Evolutionary conservation across 257 asterid genomes (phyloP).

Genomic region (Nicotiana sylvestris): DNA sequence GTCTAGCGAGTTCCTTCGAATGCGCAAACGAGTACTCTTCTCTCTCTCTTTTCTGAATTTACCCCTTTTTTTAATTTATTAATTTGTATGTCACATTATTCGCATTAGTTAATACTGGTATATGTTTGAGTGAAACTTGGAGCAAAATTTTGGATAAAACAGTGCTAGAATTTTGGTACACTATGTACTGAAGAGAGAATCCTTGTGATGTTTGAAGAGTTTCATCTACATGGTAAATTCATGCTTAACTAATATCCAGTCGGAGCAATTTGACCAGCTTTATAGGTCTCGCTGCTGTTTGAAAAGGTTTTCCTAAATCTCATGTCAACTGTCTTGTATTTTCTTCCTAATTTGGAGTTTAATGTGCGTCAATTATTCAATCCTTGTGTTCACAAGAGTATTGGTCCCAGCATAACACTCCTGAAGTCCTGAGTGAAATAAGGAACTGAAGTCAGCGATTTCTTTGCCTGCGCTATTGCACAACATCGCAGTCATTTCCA

Average conservation of each 20-base stretch:
- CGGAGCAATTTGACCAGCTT: neutral
- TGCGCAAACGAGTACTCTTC: conserved; percentile 74
- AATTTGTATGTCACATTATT: neutral
- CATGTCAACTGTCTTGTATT: neutral
- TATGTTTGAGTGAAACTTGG: neutral
- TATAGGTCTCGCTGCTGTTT: neutral
- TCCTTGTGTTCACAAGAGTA: neutral
- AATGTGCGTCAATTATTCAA: neutral
- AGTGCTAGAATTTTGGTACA: neutral
- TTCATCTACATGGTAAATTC: neutral
- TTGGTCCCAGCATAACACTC: neutral
- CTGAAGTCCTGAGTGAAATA: neutral
- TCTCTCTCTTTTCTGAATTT: neutral
- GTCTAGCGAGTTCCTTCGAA: conserved; percentile 79
- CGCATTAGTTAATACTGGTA: neutral
- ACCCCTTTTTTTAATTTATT: neutral
- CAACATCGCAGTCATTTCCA: neutral
- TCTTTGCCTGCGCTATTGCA: no score
- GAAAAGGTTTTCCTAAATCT: neutral
- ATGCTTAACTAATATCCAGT: neutral
- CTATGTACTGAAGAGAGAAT: neutral
- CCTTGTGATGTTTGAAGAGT: neutral
- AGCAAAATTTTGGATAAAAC: neutral
- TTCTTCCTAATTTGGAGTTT: neutral
- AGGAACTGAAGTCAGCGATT: no score